Conservation (phyloP, 2,329 filamentous ascomycete species). For the Cercospora citrullina region DNA sequence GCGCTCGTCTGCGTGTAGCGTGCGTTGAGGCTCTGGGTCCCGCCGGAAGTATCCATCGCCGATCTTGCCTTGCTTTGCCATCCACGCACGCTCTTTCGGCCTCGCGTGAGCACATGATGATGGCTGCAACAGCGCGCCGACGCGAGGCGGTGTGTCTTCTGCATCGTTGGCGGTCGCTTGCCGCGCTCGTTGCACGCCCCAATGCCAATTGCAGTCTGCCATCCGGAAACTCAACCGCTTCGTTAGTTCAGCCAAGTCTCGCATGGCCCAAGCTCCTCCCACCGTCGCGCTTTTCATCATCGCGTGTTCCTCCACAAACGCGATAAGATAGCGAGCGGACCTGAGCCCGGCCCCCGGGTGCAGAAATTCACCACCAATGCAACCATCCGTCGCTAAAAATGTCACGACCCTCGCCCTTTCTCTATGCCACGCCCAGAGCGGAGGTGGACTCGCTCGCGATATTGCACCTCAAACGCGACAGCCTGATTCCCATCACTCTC, state of each 20-base stretch:
- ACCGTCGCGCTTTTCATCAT: background rate
- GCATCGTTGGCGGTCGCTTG: background rate
- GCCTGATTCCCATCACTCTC: conserved; percentile 70
- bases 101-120: conserved; percentile 14
- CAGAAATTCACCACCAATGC: conserved; percentile 10
- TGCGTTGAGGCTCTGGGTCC: conserved; percentile 11
- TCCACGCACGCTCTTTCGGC: conserved; percentile 1
- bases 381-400: conserved; percentile 7
- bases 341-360: background rate
- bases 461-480: conserved; percentile 84
- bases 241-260: background rate
- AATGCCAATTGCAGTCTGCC: background rate
- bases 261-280: background rate
- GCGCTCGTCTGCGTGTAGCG: background rate
- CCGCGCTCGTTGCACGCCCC: background rate
- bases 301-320: conserved; percentile 4
- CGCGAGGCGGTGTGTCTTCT: conserved; percentile 4
- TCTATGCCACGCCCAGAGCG: conserved; percentile 66
- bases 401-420: conserved; percentile 66
- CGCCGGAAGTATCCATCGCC: conserved; percentile 11
- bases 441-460: conserved; percentile 71
- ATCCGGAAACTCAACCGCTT: conserved; percentile 1
- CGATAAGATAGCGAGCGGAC: conserved; percentile 5
- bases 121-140: background rate
- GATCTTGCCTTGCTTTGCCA: conserved; percentile 14